Evolutionary conservation across 441 rosid genomes (phyloP).

Genomic region (Gossypium aridum): DNA sequence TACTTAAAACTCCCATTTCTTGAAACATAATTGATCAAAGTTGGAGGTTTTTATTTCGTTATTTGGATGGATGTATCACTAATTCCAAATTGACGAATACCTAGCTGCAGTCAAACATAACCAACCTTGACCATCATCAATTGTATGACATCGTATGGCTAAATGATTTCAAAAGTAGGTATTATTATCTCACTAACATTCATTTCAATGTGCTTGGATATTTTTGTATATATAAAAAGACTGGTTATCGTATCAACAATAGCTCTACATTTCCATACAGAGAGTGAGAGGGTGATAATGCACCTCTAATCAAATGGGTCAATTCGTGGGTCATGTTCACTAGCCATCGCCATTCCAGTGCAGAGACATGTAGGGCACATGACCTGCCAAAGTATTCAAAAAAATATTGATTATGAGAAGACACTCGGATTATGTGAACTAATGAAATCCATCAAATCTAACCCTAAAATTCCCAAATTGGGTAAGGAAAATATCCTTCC

Average conservation of each 20-base stretch:
- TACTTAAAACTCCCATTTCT: not conserved
- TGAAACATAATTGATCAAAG: not conserved
- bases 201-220: not conserved
- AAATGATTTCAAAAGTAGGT: not conserved
- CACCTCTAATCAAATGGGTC: slow-evolving; percentile 74
- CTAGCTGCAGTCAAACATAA: not conserved
- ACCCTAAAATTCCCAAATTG: not conserved
- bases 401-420: not conserved
- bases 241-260: not conserved
- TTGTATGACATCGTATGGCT: not conserved
- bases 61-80: not conserved
- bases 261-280: not conserved
- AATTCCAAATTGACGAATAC: not conserved
- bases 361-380: slow-evolving; percentile 98
- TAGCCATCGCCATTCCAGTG: slow-evolving; percentile 99
- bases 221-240: not conserved
- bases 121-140: not conserved
- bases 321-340: slow-evolving; percentile 89
- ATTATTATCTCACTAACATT: not conserved
- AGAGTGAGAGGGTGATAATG: not conserved
- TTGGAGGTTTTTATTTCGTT: not conserved
- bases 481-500: not conserved
- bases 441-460: not conserved
- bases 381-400: slow-evolving; percentile 39
- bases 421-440: not conserved